A percentile compares a stretch with the other conserved stretches of the same genome.
phyloP scores from a whole-genome alignment of 2,329 filamentous ascomycete genomes.

The Talaromyces sp. region DNA sequence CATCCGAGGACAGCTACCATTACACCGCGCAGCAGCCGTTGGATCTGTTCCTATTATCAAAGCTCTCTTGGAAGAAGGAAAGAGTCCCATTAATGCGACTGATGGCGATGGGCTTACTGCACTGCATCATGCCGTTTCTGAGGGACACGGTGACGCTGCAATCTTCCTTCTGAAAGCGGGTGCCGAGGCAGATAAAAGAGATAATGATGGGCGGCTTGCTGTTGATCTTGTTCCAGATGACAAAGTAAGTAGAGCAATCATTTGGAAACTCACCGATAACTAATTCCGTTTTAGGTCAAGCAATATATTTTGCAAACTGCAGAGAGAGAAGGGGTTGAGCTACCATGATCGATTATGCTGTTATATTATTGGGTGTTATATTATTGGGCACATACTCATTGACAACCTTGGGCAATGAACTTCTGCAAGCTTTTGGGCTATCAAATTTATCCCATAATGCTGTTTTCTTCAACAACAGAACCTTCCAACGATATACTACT shows the following conservation, averaged over 20 bases:
- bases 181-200: constrained; percentile 78
- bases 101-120: constrained; percentile 84
- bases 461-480: too few species aligned
- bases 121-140: constrained; percentile 71
- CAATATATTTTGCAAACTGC: constrained; percentile 76
- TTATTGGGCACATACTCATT: too few species aligned
- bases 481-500: too few species aligned
- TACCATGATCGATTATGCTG: constrained; percentile 35
- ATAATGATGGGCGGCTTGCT: constrained; percentile 69
- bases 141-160: constrained; percentile 76
- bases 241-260: constrained; percentile 61
- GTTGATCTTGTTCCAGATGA: constrained; percentile 84
- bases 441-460: constrained; percentile 7
- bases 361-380: too few species aligned
- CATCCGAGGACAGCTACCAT: constrained; percentile 80
- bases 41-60: constrained; percentile 87
- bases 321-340: constrained; percentile 80
- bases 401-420: too few species aligned
- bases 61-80: constrained; percentile 71
- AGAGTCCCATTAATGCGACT: constrained; percentile 79
- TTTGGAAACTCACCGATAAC: not conserved
- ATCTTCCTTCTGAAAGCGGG: constrained; percentile 80
- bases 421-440: constrained; percentile 4
- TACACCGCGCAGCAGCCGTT: constrained; percentile 88
- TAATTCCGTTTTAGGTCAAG: constrained; percentile 58